Base-by-base conservation (phyloP, 352 stramenopile genomes). In the Pilasporangium apinafurcum region DNA sequence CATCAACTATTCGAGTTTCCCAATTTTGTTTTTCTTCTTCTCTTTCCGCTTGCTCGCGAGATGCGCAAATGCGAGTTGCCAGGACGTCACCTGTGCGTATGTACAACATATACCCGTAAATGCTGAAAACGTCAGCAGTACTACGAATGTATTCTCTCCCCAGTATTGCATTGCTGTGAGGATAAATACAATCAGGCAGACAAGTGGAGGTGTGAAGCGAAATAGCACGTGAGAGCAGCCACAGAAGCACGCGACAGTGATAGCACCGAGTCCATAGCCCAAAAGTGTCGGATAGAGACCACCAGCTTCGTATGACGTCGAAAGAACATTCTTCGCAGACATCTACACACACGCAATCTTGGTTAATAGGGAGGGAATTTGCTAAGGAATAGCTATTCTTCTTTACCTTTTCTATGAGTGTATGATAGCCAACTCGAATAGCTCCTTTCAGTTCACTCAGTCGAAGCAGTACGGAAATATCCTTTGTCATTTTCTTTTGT, bases 201-300 rank as follows among this genome's bases (percentile, higher is more conserved):
- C n/a, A n/a, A n/a, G n/a, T n/a, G n/a, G n/a, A n/a, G n/a, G n/a
- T n/a, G n/a, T n/a, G n/a, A n/a, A n/a, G n/a, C 65, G 48, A 8
- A 50, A 16, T 13, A 50, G 4, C 58, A 46, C 61, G 2, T 44
- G 53, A 0, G n/a, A 32, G 18, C 40, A 39, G 8, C 51, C 54
- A n/a, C 54, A 25, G 29, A 84, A 44, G 28, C 69, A 69, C 5
- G 73, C 17, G 8, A 53, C 57, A 8, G 66, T 54, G 35, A 80
- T 54, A 2, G 68, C 55, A 8, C 72, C 72, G 6, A 84, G 59
- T 8, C 42, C 51, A 22, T 86, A 88, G 26, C 67, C 76, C 16
- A 80, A 27, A 1, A 88, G 35, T 25, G 72, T 82, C 31, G 70
- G 69, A 42, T 78, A 83, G 22, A 86, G 41, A 21, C 72, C 68